Conservation (phyloP, 495 filamentous ascomycete genomes). For the Astrocystis sublimbata region DNA sequence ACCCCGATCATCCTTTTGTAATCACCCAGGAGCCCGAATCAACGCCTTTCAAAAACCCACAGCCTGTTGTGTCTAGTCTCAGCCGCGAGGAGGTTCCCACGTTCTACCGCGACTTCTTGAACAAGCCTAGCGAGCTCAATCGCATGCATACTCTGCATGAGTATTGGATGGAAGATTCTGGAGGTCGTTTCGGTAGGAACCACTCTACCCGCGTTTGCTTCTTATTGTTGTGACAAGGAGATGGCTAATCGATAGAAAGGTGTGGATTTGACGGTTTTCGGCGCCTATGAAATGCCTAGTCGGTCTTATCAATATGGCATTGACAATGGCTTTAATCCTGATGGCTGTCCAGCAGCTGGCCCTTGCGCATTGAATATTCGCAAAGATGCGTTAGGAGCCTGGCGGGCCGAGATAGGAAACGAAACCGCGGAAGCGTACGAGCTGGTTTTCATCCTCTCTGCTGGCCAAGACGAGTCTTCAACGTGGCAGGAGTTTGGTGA, state of each 20-base stretch:
- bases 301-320: constrained; percentile 39
- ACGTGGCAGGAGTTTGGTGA: constrained; percentile 50
- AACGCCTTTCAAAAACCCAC: constrained; percentile 45
- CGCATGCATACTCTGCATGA: constrained; percentile 44
- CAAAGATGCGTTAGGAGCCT: constrained; percentile 41
- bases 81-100: constrained; percentile 39
- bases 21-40: constrained; percentile 38
- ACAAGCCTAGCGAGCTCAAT: constrained; percentile 43
- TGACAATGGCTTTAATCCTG: constrained; percentile 40
- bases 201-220: background rate
- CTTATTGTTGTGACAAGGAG: background rate
- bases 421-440: constrained; percentile 37
- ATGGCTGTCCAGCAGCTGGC: constrained; percentile 33
- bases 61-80: constrained; percentile 27
- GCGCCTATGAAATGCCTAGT: constrained; percentile 39
- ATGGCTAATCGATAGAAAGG: constrained; percentile 8
- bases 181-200: constrained; percentile 36
- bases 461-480: constrained; percentile 46
- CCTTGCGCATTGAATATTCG: constrained; percentile 40
- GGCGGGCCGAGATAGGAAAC: constrained; percentile 42
- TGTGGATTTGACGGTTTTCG: constrained; percentile 46
- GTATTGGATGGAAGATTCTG: constrained; percentile 50
- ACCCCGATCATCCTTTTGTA: constrained; percentile 39
- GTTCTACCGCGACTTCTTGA: constrained; percentile 44
- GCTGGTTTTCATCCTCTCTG: constrained; percentile 44